Evolutionary conservation across 2,329 filamentous ascomycete genomes (phyloP), one percentile per base, ranked within the genome.

Genomic region (Dactylonectria estremocensis): DNA sequence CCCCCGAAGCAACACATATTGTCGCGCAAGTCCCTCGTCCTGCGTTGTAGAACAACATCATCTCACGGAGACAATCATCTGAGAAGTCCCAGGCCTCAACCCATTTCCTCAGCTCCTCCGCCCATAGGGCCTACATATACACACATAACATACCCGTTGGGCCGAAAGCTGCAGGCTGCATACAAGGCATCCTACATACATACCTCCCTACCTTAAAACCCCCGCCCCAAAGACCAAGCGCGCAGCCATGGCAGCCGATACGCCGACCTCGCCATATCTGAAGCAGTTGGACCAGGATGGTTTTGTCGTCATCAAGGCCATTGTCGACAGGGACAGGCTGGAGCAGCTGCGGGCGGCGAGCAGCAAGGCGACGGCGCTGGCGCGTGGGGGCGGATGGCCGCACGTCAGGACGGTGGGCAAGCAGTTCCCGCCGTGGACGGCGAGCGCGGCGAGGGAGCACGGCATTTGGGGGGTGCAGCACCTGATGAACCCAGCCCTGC

Each of bases 381-480:
- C 93, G 48, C 90, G 93, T 69, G 74, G 83, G n/a, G 94, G 94
- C 43, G 77, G 86, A 69, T 97, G 94, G 94, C 93, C 93, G 3
- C 88, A 92, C 81, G 90, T 97, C 76, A 92, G 94, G 71, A 95
- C 93, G 0, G 88, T 96, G 2, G 93, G 93, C 61, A 97, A 97
- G 81, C 94, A 97, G 81, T 97, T 97, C 82, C 95, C 94, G 1
- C 95, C 95, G 0, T 97, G 94, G 94, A 84, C 88, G 5, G 85
- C 84, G n/a, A 84, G 85, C 56, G 83, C 86, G 1, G 84, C 85
- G 54, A 83, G 85, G 1, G 80, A 83, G 3, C 80, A 86, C 58
- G 93, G 93, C 20, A 97, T 97, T 80, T 97, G 94, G 95, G 94
- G 94, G 70, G 92, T 97, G 3, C 94, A 97, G 84, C 93, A 95